Conservation (phyloP, 1,284 basidiomycete genomes). For the Trametes hirsuta region DNA sequence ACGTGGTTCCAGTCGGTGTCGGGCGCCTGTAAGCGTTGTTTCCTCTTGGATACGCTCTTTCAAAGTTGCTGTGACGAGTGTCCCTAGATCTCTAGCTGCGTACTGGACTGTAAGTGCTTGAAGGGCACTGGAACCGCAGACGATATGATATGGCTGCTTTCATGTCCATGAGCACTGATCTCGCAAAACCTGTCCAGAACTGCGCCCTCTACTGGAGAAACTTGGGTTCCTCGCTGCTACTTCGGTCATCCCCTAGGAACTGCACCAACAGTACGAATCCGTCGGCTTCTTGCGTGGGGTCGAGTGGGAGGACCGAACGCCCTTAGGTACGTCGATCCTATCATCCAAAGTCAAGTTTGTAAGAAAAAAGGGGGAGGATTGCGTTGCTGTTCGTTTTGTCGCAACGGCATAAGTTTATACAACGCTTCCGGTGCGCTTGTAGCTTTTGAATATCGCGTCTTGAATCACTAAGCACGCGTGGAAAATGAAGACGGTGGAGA, state of each 20-base stretch:
- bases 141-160: not conserved
- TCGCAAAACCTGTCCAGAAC: conserved; percentile 2
- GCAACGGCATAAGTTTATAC: no score
- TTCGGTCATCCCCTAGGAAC: not conserved
- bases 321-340: conserved; percentile 5
- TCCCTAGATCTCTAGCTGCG: no score
- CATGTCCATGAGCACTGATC: not conserved
- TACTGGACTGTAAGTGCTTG: not conserved
- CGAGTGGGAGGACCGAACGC: conserved; percentile 2
- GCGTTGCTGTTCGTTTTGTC: no score
- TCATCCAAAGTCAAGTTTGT: not conserved
- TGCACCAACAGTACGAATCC: not conserved
- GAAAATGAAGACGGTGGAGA: not conserved
- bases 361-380: no score
- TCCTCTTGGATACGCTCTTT: no score
- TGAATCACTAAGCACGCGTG: not conserved
- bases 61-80: no score
- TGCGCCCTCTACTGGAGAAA: not conserved
- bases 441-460: not conserved
- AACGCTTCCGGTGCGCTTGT: not conserved
- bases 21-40: no score
- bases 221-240: not conserved
- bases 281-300: not conserved
- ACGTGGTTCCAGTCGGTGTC: no score
- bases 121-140: not conserved